These are phyloP conservation scores for Nicotiana rustica DNA, from an alignment of 305 asterid species.

Conservation along the genomic window DNA sequence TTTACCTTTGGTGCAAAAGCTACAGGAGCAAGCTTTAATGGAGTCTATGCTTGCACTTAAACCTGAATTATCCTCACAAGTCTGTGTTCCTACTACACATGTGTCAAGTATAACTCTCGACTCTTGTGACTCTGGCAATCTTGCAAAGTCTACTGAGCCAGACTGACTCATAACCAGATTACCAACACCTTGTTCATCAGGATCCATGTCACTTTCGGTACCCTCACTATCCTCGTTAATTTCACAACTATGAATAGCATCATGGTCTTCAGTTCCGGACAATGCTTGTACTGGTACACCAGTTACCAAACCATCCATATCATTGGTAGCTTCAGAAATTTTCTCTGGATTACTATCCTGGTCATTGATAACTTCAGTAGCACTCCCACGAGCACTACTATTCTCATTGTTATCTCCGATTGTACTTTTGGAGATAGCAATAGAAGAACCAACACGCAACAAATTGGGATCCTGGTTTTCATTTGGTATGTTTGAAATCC, in stretches of 20 bases:
- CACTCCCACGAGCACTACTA: conserved; percentile 21
- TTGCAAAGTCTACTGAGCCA: conserved; percentile 64
- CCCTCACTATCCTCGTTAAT: conserved; percentile 43
- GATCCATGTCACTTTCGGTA: conserved; percentile 42
- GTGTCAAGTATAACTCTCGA: conserved; percentile 61
- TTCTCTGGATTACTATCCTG: conserved; percentile 7
- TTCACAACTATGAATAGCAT: conserved; percentile 38
- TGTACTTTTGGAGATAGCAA: conserved; percentile 35
- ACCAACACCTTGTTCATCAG: conserved; percentile 59
- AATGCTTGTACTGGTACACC: conserved; percentile 33
- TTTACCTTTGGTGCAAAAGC: conserved; percentile 89
- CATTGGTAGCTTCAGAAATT: neutral
- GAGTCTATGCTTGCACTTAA: conserved; percentile 47
- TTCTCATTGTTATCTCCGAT: conserved; percentile 22
- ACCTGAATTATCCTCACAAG: conserved; percentile 50
- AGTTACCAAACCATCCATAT: conserved; percentile 31
- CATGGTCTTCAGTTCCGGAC: conserved; percentile 37
- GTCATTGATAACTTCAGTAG: conserved; percentile 7
- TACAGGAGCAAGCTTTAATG: conserved; percentile 70
- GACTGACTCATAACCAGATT: conserved; percentile 66
- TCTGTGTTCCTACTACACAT: conserved; percentile 48
- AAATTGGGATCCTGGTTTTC: conserved; percentile 43
- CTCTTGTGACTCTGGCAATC: conserved; percentile 80
- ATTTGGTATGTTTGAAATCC: conserved; percentile 44
- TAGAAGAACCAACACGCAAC: conserved; percentile 27